Percentiles rank a stretch among this genome's conserved stretches.
Evolutionary conservation across 306 rosid genomes (phyloP).

Genomic region (Vigna hirtella): DNA sequence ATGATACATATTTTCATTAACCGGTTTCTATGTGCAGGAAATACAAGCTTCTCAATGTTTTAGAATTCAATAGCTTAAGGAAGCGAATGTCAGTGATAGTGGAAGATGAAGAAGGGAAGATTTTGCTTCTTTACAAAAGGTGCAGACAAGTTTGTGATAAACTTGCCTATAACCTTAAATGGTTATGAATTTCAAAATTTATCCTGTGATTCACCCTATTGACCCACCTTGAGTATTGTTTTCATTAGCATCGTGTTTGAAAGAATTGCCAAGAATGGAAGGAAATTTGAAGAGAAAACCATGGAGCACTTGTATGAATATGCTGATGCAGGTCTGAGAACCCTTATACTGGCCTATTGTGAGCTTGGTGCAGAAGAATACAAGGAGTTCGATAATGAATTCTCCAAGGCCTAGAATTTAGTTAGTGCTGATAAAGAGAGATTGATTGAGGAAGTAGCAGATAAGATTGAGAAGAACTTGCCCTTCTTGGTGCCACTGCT

Average conservation of each 20-base stretch:
- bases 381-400: not conserved
- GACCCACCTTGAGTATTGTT: not conserved
- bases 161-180: not conserved
- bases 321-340: conserved; percentile 2
- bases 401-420: not conserved
- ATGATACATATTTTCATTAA: not conserved
- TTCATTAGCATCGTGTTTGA: not conserved
- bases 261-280: not conserved
- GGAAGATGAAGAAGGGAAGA: not conserved
- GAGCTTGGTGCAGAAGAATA: not conserved
- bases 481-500: conserved; percentile 6
- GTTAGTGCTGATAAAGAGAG: not conserved
- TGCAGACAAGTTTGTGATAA: conserved; percentile 17
- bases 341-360: not conserved
- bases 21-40: not conserved
- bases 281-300: not conserved
- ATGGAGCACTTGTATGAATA: not conserved
- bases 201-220: not conserved
- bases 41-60: not conserved
- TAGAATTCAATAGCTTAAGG: not conserved
- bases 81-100: conserved; percentile 21
- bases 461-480: not conserved
- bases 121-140: not conserved
- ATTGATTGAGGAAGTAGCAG: not conserved
- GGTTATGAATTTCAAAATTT: not conserved